These are phyloP conservation scores for Candida tibetensis DNA, from an alignment of 805 yeast genomes.

Conservation along the genomic window DNA sequence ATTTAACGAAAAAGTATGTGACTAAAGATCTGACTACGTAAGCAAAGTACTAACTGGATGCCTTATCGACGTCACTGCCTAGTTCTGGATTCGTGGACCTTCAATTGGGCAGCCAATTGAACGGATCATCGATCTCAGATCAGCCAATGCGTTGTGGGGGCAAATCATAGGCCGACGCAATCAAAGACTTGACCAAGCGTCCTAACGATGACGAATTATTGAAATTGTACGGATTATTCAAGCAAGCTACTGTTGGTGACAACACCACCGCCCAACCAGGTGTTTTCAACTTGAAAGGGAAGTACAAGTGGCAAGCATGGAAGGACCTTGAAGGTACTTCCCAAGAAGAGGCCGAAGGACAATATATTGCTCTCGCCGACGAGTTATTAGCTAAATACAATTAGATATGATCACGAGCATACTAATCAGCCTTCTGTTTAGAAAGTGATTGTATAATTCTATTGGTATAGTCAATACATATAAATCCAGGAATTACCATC, in stretches of 20 bases:
- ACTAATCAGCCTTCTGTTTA: slow-evolving; percentile 2
- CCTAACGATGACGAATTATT: slow-evolving; percentile 87
- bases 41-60: too few relatives aligned
- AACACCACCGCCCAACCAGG: slow-evolving; percentile 87
- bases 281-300: slow-evolving; percentile 87
- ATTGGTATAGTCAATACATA: slow-evolving; percentile 47
- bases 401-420: slow-evolving; percentile 8
- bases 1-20: slow-evolving; percentile 29
- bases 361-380: slow-evolving; percentile 69
- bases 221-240: slow-evolving; percentile 85
- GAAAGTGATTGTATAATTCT: slow-evolving; percentile 10
- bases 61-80: too few relatives aligned
- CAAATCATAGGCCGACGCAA: slow-evolving; percentile 85
- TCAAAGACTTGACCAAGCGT: slow-evolving; percentile 66
- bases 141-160: too few relatives aligned
- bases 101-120: too few relatives aligned
- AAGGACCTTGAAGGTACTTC: slow-evolving; percentile 78
- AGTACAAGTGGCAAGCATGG: slow-evolving; percentile 99
- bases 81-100: too few relatives aligned
- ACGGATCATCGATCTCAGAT: too few relatives aligned
- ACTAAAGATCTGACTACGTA: too few relatives aligned
- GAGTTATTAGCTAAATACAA: slow-evolving; percentile 51
- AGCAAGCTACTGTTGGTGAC: slow-evolving; percentile 97
- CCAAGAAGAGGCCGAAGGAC: slow-evolving; percentile 86
- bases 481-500: slow-evolving; percentile 56